phyloP scores from a whole-genome alignment of 257 asterid genomes.

The Solanum pimpinellifolium region DNA sequence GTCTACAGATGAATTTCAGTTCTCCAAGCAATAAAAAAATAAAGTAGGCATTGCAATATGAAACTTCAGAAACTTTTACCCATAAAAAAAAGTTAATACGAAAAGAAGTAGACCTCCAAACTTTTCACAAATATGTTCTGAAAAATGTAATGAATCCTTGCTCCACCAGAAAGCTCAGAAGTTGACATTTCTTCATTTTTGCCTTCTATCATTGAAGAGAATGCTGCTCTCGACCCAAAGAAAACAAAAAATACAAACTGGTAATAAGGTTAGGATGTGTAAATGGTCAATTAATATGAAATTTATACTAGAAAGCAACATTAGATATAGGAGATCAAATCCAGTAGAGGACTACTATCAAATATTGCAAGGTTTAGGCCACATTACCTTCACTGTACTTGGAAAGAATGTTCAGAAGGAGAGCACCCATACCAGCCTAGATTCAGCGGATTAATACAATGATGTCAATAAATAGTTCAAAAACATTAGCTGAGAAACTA shows the following conservation, averaged over 20 bases:
- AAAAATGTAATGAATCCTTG: constrained; percentile 93
- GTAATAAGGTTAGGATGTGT: background rate
- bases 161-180: constrained; percentile 91
- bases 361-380: background rate
- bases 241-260: background rate
- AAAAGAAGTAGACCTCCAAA: constrained; percentile 66
- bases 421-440: constrained; percentile 94
- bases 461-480: background rate
- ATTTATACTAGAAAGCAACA: background rate
- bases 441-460: background rate
- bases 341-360: background rate
- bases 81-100: background rate
- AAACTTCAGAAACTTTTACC: background rate
- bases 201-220: constrained; percentile 89
- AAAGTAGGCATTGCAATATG: background rate
- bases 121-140: constrained; percentile 80
- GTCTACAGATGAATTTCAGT: background rate
- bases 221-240: constrained; percentile 37
- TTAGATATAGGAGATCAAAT: background rate
- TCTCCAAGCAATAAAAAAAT: background rate
- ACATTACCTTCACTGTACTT: constrained; percentile 76
- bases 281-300: background rate
- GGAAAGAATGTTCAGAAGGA: constrained; percentile 75
- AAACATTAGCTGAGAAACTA: background rate
- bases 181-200: constrained; percentile 91